Base-by-base conservation (phyloP, 768 basidiomycete genomes). In the Harrya chromipes region DNA sequence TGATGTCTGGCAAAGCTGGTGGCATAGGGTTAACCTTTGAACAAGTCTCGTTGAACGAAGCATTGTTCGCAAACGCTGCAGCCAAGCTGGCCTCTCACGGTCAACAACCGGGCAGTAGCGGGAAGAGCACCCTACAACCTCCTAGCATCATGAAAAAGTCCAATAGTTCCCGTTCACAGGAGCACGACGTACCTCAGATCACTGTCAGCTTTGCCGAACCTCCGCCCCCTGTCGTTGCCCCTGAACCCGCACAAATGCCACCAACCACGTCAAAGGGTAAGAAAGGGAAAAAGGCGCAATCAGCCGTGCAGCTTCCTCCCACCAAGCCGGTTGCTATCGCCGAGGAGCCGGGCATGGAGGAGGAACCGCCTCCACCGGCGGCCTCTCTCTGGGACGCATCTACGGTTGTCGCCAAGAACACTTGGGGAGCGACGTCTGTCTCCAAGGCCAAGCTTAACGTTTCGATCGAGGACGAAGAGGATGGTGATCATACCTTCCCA, bases 71-170 rank as follows among this genome's bases (percentile, higher is more conserved):
- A 10, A 58, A 52, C 29, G 59, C 59, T 41, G 56, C 59, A 2
- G 55, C 64, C 4, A 35, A 37, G 29, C 34, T 61, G 27, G 20
- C 48, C 3, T 17, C 47, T 16, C 61, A 54, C 7, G 52, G 40
- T 20, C 58, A 35, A 35, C 58, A 37, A 37, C 54, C 45, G 7
- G 50, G 39, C 9, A 42, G 11, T 14, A 40, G 16, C 27, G 43
- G 40, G 4, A 57, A 52, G 50, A 45, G 2, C 53, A 46, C 42
- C 9, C 27, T 57, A 4, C 60, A 56, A 7, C 60, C 56, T 4
- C 56, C 65, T 1, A 57, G 57, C 40, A 46, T 53, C 33, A 51
- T 65, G 55, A 69, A 67, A 40, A 65, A 65, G 40, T 58, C 60
- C 8, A 52, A 39, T 31, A 65, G 67, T 20, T 35, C 61, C 21